Evolutionary conservation across 345 rosid species (phyloP).

Genomic region (Lepidium africanum): DNA sequence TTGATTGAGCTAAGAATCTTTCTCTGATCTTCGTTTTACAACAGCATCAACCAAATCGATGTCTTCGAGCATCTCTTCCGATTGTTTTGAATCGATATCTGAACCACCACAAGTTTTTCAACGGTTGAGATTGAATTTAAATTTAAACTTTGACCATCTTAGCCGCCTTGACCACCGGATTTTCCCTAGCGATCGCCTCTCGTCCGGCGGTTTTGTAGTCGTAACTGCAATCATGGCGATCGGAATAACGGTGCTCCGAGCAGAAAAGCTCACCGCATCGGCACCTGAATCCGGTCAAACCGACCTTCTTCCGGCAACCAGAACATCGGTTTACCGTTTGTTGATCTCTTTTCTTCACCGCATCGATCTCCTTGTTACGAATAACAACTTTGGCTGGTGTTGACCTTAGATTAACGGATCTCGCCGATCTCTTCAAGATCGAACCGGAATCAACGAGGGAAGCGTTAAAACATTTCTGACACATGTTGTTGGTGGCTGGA

Average conservation of each 20-base stretch:
- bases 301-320: slow-evolving; percentile 77
- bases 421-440: slow-evolving; percentile 38
- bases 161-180: slow-evolving; percentile 94
- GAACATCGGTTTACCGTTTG: slow-evolving; percentile 77
- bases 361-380: slow-evolving; percentile 17
- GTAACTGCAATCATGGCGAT: slow-evolving; percentile 89
- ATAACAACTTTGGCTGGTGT: slow-evolving; percentile 19
- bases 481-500: slow-evolving; percentile 92
- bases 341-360: slow-evolving; percentile 32
- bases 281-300: slow-evolving; percentile 94
- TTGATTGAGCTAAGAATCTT: slow-evolving; percentile 13
- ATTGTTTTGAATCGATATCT: slow-evolving; percentile 15
- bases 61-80: slow-evolving; percentile 19
- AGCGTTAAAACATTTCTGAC: slow-evolving; percentile 91
- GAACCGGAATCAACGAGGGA: slow-evolving; percentile 32
- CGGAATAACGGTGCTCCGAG: slow-evolving; percentile 88
- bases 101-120: slow-evolving; percentile 6
- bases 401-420: slow-evolving; percentile 44
- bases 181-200: slow-evolving; percentile 86
- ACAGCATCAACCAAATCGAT: slow-evolving; percentile 17
- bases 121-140: slow-evolving; percentile 2
- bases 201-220: slow-evolving; percentile 90
- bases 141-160: slow-evolving; percentile 81
- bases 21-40: slow-evolving; percentile 15
- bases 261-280: slow-evolving; percentile 96